Base-by-base conservation (phyloP, 2,329 filamentous ascomycete genomes). In the Colletotrichum sp. region DNA sequence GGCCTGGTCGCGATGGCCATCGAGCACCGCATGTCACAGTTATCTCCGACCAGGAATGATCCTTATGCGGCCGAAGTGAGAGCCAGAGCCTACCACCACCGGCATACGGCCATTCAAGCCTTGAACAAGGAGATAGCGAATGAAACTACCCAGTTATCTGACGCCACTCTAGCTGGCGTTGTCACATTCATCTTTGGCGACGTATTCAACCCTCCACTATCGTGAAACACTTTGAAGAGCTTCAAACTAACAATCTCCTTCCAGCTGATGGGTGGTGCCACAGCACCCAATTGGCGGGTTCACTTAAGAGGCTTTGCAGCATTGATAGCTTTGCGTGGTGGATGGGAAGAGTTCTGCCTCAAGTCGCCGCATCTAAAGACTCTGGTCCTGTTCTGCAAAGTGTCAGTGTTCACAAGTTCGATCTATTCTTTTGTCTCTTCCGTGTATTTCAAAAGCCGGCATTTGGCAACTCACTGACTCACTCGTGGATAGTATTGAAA, bases 1-100 rank as follows among this genome's bases (percentile, higher is more conserved):
- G 59, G 66, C 6, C 75, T 82, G 8, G 72, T 82, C 24, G 81
- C 81, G 63, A 79, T 82, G 77, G 76, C 79, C 8, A 70, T 84
- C 21, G 80, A 78, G 31, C 83, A 84, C 64, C 78, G 80, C 63
- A 79, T 83, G 31, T 81, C 80, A 70, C 78, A 77, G 16, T 72
- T 71, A 4, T 54, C 58, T 9, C n/a, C 27, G 11, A 58, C 7
- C 15, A 69, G 73, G 16, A 63, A 76, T 27, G 63, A 77, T n/a
- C n/a, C 68, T 9, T 33, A 76, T 4, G 74, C 66, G n/a, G 74
- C 77, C 13, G 58, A 59, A 8, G 72, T 84, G 36, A 38, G 69
- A 4, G 74, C 76, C 69, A 78, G 61, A 12, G 82, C 81, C 47
- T 81, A 79, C 55, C 77, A 62, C 8, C 81, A 82, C 62, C 78